Percentiles rank a stretch among this genome's conserved stretches.
These are phyloP conservation scores for Monosporascus ibericus DNA, from an alignment of 2,329 filamentous ascomycete species.

Conservation along the genomic window DNA sequence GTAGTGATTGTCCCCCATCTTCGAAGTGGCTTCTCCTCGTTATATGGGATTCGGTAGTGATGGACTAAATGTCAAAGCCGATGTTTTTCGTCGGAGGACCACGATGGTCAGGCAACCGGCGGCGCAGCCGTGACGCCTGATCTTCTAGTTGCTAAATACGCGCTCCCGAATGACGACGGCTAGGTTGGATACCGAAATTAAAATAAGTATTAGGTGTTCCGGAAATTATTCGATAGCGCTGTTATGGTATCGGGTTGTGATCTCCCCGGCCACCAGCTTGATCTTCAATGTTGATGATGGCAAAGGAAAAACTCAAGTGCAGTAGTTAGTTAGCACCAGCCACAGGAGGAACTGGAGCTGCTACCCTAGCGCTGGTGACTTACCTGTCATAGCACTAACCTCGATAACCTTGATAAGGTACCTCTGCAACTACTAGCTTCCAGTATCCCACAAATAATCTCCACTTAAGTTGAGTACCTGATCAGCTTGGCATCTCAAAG, in stretches of 20 bases:
- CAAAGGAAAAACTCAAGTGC: not conserved
- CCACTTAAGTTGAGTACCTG: too few species aligned
- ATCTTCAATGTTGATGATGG: not conserved
- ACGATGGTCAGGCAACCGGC: not conserved
- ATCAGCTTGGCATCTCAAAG: too few species aligned
- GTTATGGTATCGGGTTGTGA: not conserved
- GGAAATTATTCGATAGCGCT: not conserved
- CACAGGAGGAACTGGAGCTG: too few species aligned
- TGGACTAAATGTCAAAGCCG: slow-evolving; percentile 6
- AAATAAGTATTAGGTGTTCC: not conserved
- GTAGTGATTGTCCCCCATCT: slow-evolving; percentile 64
- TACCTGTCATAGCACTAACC: too few species aligned
- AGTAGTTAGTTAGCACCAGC: too few species aligned
- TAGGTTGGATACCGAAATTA: not conserved
- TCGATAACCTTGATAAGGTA: too few species aligned
- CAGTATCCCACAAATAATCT: too few species aligned
- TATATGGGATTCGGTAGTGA: slow-evolving; percentile 3
- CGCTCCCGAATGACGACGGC: not conserved
- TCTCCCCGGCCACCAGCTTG: not conserved
- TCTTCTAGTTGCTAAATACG: not conserved
- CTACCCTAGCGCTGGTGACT: too few species aligned
- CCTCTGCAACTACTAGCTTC: too few species aligned
- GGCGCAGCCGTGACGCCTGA: not conserved
- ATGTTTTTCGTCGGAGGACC: slow-evolving; percentile 1
- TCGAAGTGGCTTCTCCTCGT: slow-evolving; percentile 24